Percentiles rank a stretch among this genome's conserved stretches.
These are phyloP conservation scores for Thoreauomyces humboldtii DNA, from an alignment of 192 early-diverging fungal genomes.

Conservation along the genomic window DNA sequence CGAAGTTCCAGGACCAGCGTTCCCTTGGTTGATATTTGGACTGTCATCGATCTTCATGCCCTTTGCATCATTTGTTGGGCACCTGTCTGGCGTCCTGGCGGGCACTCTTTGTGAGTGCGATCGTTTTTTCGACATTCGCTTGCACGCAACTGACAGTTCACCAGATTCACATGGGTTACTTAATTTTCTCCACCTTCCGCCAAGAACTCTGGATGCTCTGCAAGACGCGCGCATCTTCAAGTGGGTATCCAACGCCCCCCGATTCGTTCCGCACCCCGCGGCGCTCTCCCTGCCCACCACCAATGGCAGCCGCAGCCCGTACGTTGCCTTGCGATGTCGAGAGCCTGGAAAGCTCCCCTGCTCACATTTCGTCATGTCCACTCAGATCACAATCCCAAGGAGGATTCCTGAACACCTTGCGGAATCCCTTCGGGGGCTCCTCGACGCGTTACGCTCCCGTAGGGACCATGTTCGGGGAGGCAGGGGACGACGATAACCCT, in stretches of 20 bases:
- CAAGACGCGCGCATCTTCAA: background rate
- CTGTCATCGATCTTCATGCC: background rate
- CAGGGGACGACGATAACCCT: background rate
- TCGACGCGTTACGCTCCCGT: conserved; percentile 11
- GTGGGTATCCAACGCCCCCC: background rate
- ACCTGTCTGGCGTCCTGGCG: conserved; percentile 11
- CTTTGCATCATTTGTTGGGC: conserved; percentile 10
- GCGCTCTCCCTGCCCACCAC: background rate
- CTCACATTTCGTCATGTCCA: background rate
- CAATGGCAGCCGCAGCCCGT: background rate
- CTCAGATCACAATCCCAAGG: background rate
- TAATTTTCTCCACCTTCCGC: background rate
- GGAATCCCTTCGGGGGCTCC: background rate
- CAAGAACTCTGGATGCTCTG: background rate
- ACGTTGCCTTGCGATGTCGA: background rate
- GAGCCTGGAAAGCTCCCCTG: background rate
- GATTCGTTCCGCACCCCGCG: background rate
- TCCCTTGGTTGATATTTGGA: conserved; percentile 10
- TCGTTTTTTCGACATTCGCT: background rate
- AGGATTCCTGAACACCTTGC: background rate
- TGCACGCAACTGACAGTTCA: background rate
- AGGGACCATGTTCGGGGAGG: background rate
- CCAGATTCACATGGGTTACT: background rate
- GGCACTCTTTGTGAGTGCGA: conserved; percentile 15
- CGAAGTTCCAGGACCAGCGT: conserved; percentile 1